Evolutionary conservation across 1,284 basidiomycete genomes (phyloP).

Genomic region (Cryptococcus jaspeensis): DNA sequence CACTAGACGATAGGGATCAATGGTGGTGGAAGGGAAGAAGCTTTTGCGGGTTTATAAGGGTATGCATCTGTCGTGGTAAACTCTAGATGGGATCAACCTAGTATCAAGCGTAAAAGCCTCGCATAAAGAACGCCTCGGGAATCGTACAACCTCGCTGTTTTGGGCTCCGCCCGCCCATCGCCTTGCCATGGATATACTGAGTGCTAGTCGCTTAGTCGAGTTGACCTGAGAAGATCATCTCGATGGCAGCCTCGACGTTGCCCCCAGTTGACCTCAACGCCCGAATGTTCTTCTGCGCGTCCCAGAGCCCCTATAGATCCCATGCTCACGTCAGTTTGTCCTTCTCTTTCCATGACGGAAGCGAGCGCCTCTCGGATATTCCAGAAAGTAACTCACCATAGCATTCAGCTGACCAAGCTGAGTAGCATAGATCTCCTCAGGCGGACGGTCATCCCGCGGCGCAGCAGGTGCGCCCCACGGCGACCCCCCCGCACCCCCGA

Average conservation of each 20-base stretch:
- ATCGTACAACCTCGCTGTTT: background rate
- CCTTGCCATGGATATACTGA: background rate
- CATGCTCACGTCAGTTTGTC: slow-evolving; percentile 5
- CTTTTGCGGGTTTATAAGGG: background rate
- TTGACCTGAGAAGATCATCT: slow-evolving; percentile 75
- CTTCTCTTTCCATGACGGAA: background rate
- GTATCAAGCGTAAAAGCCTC: background rate
- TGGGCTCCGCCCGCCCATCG: no score
- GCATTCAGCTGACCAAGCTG: slow-evolving; percentile 59
- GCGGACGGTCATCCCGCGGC: slow-evolving; percentile 63
- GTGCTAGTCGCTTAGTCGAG: slow-evolving; percentile 16
- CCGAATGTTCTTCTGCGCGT: slow-evolving; percentile 82
- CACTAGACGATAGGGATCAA: slow-evolving; percentile 10
- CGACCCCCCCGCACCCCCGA: slow-evolving; percentile 30
- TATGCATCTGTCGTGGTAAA: background rate
- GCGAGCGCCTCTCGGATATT: no score
- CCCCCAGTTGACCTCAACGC: slow-evolving; percentile 82
- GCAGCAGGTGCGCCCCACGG: slow-evolving; percentile 34
- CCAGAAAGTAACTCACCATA: slow-evolving; percentile 38
- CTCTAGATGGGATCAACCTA: no score
- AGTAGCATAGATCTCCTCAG: slow-evolving; percentile 84
- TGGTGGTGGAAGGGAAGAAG: background rate
- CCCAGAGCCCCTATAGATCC: slow-evolving; percentile 71
- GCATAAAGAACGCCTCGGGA: background rate
- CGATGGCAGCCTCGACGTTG: slow-evolving; percentile 84